phyloP scores from a whole-genome alignment of 208 protist species.

The Naegleria fowleri region DNA sequence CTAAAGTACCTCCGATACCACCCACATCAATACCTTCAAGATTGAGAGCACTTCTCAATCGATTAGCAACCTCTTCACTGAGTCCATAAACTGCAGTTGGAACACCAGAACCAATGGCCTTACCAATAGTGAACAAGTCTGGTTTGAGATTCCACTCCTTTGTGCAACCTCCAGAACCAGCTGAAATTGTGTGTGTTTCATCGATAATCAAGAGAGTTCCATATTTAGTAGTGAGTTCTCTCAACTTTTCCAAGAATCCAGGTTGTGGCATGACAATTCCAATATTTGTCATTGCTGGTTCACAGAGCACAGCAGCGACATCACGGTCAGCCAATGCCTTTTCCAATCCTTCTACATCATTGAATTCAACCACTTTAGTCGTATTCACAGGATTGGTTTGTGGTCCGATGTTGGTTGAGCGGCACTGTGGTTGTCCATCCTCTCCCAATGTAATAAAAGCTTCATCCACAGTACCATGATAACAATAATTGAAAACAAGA shows the following conservation, averaged over 20 bases:
- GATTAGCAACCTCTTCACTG: conserved; percentile 39
- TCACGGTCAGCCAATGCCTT: conserved; percentile 19
- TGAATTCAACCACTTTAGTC: neutral
- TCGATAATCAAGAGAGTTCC: conserved; percentile 45
- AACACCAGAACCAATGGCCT: conserved; percentile 48
- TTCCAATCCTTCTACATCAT: neutral
- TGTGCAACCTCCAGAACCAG: conserved; percentile 45
- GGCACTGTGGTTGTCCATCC: neutral
- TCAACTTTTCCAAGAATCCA: conserved; percentile 42
- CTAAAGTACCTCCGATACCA: conserved; percentile 48
- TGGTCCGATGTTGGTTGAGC: neutral
- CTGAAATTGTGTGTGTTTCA: conserved; percentile 50
- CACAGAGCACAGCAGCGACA: conserved; percentile 45
- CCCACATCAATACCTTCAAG: conserved; percentile 40
- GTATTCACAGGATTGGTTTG: neutral
- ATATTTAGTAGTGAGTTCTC: conserved; percentile 39
- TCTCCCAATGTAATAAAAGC: neutral
- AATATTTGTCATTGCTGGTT: conserved; percentile 47
- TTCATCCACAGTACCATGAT: neutral
- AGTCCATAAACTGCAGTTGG: conserved; percentile 49
- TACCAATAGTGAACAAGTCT: conserved; percentile 48
- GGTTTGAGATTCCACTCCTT: conserved; percentile 45
- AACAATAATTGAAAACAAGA: neutral
- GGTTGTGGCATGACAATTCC: conserved; percentile 44
- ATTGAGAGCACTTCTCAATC: neutral